phyloP scores from a whole-genome alignment of 1,284 basidiomycete genomes.

The Melampsora occidentalis region DNA sequence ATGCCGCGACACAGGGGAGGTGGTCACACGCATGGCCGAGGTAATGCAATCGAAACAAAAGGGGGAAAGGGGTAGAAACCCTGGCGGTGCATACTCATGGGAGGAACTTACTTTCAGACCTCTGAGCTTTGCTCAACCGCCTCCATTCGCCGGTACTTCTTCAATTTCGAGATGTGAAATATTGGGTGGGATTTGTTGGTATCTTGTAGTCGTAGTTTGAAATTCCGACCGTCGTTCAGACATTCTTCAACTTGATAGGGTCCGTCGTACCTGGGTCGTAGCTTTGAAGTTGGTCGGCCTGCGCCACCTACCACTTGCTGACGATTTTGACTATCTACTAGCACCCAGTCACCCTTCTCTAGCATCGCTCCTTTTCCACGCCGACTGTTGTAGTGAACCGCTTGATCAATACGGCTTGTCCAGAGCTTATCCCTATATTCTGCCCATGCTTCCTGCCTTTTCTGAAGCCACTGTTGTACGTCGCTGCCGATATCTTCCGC shows the following conservation, averaged over 20 bases:
- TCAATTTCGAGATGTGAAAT: no score
- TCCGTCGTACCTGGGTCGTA: not conserved
- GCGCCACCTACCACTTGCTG: not conserved
- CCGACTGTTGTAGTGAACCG: no score
- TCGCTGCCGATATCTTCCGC: no score
- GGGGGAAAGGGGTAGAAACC: no score
- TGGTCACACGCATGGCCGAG: no score
- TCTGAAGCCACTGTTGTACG: not conserved
- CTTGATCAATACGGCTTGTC: constrained; percentile 1
- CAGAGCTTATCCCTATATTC: not conserved
- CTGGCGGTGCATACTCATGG: no score
- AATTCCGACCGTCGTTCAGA: not conserved
- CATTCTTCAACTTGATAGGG: not conserved
- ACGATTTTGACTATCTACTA: not conserved
- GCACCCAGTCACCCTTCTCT: not conserved
- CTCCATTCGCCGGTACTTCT: no score
- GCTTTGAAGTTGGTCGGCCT: not conserved
- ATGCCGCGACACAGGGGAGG: no score
- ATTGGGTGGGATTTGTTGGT: no score
- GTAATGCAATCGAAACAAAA: no score
- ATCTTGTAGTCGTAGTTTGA: not conserved
- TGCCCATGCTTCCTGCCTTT: not conserved
- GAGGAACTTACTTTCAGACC: no score
- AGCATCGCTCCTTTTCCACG: not conserved
- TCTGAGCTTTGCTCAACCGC: no score